Percentiles rank a stretch among this genome's conserved stretches.
Evolutionary conservation across 148 eudicot species (phyloP).

Genomic region (Agrostemma githago): DNA sequence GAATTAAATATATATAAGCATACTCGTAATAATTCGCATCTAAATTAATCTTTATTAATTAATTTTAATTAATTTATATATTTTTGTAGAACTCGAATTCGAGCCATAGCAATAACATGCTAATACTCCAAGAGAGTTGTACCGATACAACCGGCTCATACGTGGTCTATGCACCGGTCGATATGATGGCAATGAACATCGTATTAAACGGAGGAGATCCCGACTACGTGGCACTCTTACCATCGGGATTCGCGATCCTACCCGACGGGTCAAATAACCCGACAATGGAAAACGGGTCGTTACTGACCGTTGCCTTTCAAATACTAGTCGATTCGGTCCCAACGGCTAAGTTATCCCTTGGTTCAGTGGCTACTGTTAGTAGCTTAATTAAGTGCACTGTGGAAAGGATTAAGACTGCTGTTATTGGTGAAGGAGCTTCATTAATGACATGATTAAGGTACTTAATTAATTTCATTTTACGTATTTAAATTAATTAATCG

Average conservation of each 20-base stretch:
- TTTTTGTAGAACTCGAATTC: constrained; percentile 77
- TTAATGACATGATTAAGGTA: constrained; percentile 30
- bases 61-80: background rate
- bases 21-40: background rate
- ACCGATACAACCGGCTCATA: constrained; percentile 85
- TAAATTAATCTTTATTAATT: background rate
- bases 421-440: constrained; percentile 40
- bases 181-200: constrained; percentile 87
- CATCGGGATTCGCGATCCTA: constrained; percentile 91
- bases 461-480: background rate
- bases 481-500: too few species aligned
- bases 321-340: constrained; percentile 94
- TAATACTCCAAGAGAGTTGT: constrained; percentile 92
- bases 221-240: constrained; percentile 91
- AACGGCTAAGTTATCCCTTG: constrained; percentile 88
- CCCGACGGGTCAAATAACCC: constrained; percentile 63
- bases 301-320: constrained; percentile 90
- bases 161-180: constrained; percentile 96
- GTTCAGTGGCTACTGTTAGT: constrained; percentile 92
- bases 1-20: too few species aligned
- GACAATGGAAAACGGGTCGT: constrained; percentile 45
- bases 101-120: constrained; percentile 98
- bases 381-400: constrained; percentile 96
- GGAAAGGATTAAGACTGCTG: constrained; percentile 78
- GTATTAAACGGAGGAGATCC: constrained; percentile 92